phyloP scores from a whole-genome alignment of 2,329 filamentous ascomycete species.

The Neoarthrinium moseri region DNA sequence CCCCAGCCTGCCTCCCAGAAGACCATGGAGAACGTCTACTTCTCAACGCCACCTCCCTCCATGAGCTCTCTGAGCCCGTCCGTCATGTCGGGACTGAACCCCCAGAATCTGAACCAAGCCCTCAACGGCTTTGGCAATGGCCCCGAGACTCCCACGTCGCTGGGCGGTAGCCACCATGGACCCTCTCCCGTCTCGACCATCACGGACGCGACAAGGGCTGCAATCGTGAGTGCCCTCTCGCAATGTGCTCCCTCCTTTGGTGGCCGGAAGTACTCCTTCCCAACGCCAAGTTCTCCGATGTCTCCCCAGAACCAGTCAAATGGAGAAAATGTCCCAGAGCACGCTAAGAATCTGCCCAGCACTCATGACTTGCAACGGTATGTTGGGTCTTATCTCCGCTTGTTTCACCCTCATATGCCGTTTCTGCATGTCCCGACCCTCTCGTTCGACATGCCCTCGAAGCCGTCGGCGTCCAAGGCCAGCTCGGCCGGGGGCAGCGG shows the following conservation, averaged over 20 bases:
- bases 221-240: constrained; percentile 59
- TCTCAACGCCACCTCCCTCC: constrained; percentile 74
- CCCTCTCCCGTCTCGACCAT: constrained; percentile 62
- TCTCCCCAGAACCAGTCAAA: constrained; percentile 50
- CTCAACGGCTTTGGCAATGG: constrained; percentile 59
- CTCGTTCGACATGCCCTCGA: constrained; percentile 79
- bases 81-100: constrained; percentile 63
- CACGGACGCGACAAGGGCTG: constrained; percentile 62
- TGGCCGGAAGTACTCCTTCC: constrained; percentile 64
- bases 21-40: constrained; percentile 71
- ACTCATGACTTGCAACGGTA: constrained; percentile 87
- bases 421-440: constrained; percentile 90
- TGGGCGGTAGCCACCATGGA: constrained; percentile 62
- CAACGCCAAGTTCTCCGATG: constrained; percentile 52
- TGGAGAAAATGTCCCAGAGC: constrained; percentile 47
- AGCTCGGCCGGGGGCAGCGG: constrained; percentile 73
- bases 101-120: constrained; percentile 62
- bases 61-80: constrained; percentile 73
- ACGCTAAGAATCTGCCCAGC: constrained; percentile 66
- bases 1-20: constrained; percentile 73
- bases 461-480: constrained; percentile 60
- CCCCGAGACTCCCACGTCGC: constrained; percentile 72
- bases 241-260: constrained; percentile 52
- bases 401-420: constrained; percentile 92
- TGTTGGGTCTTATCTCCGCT: constrained; percentile 84